Base-by-base conservation (phyloP, 768 basidiomycete species). In the Cystobasidium tubakii region DNA sequence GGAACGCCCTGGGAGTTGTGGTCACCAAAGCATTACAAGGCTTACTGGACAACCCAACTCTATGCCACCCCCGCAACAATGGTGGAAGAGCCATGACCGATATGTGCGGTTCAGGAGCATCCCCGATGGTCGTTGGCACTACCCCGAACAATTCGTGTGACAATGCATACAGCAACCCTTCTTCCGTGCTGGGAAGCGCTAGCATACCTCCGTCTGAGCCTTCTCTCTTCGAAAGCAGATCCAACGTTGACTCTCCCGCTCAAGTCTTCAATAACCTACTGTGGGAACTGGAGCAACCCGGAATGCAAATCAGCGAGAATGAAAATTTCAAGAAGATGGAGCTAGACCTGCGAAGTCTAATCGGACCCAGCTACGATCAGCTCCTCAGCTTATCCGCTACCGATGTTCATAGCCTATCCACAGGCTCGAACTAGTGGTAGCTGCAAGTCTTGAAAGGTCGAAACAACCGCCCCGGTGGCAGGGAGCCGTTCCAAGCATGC, bases 321-420 rank as follows among this genome's bases (percentile, higher is more conserved):
- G 69, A 33, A 27, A 71, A 71, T 21, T 71, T 29, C 69, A 71
- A 62, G 29, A 71, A 60, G 17, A 71, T 71, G 69, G 69, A 71
- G 27, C 19, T 71, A 7, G 69, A 71, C 27, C 54, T 71, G 19
- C 54, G 69, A 19, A 57, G 54, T 60, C 50, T 71, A 2, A 53
- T 71, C 17, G 69, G 69, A 36, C 69, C 69, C 7, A 42, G 36
- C 19, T 71, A 57, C 34, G 69, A 71, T 60, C 36, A 71, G 29
- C 55, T 71, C 44, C 66, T 67, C n/a, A 34, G 13, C 17, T 15
- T 67, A 36, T 27, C 43, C 27, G 13, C 29, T n/a, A 36, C 17
- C 63, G 43, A 27, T 19, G 10, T 36, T 39, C 13, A 25, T 1
- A 65, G 33, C 34, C 31, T 65, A 2, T 7, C 33, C 27, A 29